These are phyloP conservation scores for Gilbertella persicaria DNA, from an alignment of 371 early-diverging fungal genomes.

Conservation along the genomic window DNA sequence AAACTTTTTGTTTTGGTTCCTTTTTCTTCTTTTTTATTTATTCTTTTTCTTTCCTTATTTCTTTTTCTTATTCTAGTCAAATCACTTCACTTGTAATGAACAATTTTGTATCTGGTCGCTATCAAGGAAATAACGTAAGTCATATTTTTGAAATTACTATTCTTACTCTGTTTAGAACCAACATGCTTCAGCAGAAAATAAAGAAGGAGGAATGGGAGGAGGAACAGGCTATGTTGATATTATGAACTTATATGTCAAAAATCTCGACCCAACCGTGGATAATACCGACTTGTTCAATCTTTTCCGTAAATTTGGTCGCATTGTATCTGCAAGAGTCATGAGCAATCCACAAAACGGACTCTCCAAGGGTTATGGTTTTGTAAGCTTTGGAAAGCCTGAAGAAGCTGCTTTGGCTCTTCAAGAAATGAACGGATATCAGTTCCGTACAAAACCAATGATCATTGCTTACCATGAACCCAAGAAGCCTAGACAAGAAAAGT, in stretches of 20 bases:
- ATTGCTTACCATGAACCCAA: constrained; percentile 53
- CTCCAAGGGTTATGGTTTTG: constrained; percentile 52
- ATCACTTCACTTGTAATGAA: background rate
- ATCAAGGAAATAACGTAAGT: background rate
- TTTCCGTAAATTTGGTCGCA: constrained; percentile 46
- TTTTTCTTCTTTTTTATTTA: background rate
- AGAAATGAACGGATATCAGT: constrained; percentile 36
- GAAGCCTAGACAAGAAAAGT: constrained; percentile 39
- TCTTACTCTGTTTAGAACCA: background rate
- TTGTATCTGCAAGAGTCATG: constrained; percentile 53
- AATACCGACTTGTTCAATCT: constrained; percentile 41
- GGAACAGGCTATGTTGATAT: constrained; percentile 32
- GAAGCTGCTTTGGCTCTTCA: constrained; percentile 41
- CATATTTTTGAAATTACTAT: background rate
- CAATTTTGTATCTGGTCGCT: background rate
- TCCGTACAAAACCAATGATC: constrained; percentile 32
- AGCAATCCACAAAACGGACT: constrained; percentile 42
- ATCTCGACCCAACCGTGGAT: constrained; percentile 40
- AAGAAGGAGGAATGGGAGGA: too few species aligned
- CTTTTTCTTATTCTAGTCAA: constrained; percentile 1
- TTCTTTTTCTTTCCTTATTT: background rate
- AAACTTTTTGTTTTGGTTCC: background rate
- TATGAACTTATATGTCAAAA: constrained; percentile 49
- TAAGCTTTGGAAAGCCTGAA: constrained; percentile 42
- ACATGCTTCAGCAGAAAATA: constrained; percentile 3